Percentiles rank a stretch among this genome's conserved stretches.
These are phyloP conservation scores for Cercospora sp. DNA, from an alignment of 2,329 filamentous ascomycete genomes.

Conservation along the genomic window DNA sequence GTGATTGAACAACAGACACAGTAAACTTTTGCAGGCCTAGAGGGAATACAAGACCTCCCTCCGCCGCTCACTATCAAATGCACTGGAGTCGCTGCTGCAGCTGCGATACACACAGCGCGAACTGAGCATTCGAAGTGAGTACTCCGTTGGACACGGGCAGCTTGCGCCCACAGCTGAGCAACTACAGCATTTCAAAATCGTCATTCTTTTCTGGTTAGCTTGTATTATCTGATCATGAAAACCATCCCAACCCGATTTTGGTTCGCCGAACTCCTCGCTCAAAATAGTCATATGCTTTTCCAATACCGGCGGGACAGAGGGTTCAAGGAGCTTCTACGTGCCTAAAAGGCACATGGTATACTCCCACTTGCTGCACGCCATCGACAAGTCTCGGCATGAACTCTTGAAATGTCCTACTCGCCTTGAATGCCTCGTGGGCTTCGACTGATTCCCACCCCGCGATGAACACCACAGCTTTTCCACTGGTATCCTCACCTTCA, in stretches of 20 bases:
- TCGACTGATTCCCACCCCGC: slow-evolving; percentile 21
- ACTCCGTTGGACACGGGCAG: not conserved
- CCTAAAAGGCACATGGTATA: not conserved
- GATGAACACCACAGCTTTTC: slow-evolving; percentile 17
- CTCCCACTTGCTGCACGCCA: slow-evolving; percentile 7
- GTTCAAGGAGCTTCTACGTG: not conserved
- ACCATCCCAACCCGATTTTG: not conserved
- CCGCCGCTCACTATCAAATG: not conserved
- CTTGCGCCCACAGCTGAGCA: not conserved
- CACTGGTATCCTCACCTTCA: slow-evolving; percentile 12
- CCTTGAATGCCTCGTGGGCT: slow-evolving; percentile 14
- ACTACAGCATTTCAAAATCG: not conserved
- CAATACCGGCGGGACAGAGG: not conserved
- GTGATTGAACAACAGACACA: not conserved
- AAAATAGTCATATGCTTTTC: not conserved
- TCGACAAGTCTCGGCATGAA: slow-evolving; percentile 11
- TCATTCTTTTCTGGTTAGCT: not conserved
- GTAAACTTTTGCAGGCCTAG: not conserved
- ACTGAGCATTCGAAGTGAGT: not conserved
- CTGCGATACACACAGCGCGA: not conserved
- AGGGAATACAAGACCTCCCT: not conserved
- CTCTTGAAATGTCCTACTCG: slow-evolving; percentile 12
- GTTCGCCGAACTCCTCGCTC: not conserved
- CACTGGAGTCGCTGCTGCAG: not conserved
- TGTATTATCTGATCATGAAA: not conserved